Evolutionary conservation across 2,329 filamentous ascomycete species (phyloP), one percentile per base, ranked within the genome.

Genomic region (Paraphoma sp.): DNA sequence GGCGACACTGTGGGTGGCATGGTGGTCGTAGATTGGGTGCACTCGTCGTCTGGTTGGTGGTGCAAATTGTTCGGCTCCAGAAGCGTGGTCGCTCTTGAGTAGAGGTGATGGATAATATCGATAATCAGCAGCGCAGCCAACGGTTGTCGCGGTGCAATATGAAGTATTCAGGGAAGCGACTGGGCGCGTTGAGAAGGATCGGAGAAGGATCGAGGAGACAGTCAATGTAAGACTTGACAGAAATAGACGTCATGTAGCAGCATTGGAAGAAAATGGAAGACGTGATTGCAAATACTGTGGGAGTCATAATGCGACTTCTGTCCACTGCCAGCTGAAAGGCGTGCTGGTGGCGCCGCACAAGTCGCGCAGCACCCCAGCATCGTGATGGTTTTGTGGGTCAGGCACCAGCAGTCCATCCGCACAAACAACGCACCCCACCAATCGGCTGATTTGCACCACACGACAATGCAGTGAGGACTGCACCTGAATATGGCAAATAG

Each of bases 61-160:
- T 58, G 59, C 56, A 65, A 67, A 36, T 36, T 36, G 33, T 36
- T 36, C 33, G 14, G 33, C 33, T 36, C 33, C 33, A 36, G 31
- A 46, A 6, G 23, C 31, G 30, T 64, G 16, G 30, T 53, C 33
- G 48, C 31, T 36, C 53, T 51, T 31, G 50, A 54, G 59, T 54
- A 46, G 29, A 51, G 47, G 61, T 57, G 60, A 60, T 59, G 33
- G 55, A 47, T 59, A 63, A 59, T 61, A 54, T 54, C 28, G 41
- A 28, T 42, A 40, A 50, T 43, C 12, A 30, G 53, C 53, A 56
- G 56, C 51, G 57, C 48, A 60, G 50, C 64, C 63, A 65, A 56
- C 67, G 56, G 60, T 42, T 56, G 46, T 59, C 40, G 42, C 51
- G 41, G 51, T 30, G 62, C 58, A 68, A 72, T 71, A 40, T 68